Evolutionary conservation across 176 grass and related monocot genomes (phyloP).

Genomic region (Juncus inflexus): DNA sequence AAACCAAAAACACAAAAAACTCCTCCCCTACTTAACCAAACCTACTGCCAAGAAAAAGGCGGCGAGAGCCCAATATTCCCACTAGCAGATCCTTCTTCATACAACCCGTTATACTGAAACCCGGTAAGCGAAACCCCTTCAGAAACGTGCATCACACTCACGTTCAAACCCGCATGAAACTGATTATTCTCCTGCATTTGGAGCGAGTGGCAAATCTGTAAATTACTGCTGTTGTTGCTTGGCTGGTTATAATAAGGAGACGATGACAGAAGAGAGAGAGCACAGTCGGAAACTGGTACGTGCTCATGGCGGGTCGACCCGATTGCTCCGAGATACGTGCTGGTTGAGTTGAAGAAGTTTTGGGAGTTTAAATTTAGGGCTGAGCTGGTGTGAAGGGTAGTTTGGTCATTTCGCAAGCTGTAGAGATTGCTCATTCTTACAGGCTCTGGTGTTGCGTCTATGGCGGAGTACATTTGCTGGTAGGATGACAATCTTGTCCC

Average conservation of each 20-base stretch:
- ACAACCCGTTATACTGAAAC: conserved; percentile 21
- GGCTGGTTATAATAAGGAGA: not conserved
- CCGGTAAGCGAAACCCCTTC: conserved; percentile 16
- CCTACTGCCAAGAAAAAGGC: conserved; percentile 30
- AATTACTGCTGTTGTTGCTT: not conserved
- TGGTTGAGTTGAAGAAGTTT: not conserved
- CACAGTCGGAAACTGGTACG: conserved; percentile 19
- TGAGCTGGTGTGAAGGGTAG: not conserved
- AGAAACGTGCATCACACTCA: conserved; percentile 4
- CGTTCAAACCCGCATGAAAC: conserved; percentile 2
- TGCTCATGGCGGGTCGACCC: conserved; percentile 8
- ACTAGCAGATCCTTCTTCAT: conserved; percentile 20
- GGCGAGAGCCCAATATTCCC: not conserved
- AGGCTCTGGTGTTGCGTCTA: conserved; percentile 14
- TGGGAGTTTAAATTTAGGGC: not conserved
- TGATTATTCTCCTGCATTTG: conserved; percentile 2
- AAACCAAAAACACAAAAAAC: not conserved
- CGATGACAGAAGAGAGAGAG: conserved; percentile 34
- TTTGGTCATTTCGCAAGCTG: conserved; percentile 9
- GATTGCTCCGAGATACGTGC: conserved; percentile 20
- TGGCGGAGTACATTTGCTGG: conserved; percentile 11
- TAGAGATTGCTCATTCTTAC: not conserved
- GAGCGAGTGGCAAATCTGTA: not conserved
- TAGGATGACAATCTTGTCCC: conserved; percentile 23
- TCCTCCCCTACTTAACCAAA: not conserved